These are phyloP conservation scores for Penicillium diatomitis DNA, from an alignment of 495 filamentous ascomycete genomes.

Conservation along the genomic window DNA sequence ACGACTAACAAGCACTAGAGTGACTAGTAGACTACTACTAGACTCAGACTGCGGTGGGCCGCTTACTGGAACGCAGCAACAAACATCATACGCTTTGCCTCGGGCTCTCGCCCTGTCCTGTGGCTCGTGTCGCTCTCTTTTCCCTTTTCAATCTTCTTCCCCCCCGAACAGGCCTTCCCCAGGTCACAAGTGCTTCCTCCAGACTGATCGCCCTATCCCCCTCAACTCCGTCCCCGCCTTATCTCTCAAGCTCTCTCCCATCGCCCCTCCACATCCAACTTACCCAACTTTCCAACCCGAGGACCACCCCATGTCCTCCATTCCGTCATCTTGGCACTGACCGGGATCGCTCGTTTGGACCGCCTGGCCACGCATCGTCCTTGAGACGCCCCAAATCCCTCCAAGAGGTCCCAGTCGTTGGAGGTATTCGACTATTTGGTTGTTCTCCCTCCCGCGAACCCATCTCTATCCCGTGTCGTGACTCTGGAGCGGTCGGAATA, in stretches of 20 bases:
- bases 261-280: conserved; percentile 8
- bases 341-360: background rate
- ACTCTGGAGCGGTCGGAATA: too few relatives aligned
- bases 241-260: conserved; percentile 1
- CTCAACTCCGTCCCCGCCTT: conserved; percentile 7
- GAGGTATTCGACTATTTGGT: conserved; percentile 7
- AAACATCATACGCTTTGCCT: too few relatives aligned
- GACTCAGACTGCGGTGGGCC: too few relatives aligned
- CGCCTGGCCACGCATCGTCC: background rate
- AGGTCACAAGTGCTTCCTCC: conserved; percentile 10
- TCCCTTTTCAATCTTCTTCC: conserved; percentile 2
- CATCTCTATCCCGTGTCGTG: background rate
- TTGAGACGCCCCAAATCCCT: conserved; percentile 8
- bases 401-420: background rate
- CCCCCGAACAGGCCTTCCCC: conserved; percentile 15
- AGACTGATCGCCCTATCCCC: conserved; percentile 9
- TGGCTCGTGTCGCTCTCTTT: too few relatives aligned
- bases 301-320: background rate
- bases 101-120: too few relatives aligned
- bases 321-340: conserved; percentile 2
- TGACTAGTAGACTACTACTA: too few relatives aligned
- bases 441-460: background rate
- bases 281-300: conserved; percentile 1
- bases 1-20: too few relatives aligned
- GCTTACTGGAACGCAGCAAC: too few relatives aligned